Percentiles rank a stretch among this genome's conserved stretches.
Evolutionary conservation across 306 rosid genomes (phyloP).

Genomic region (Glycine tomentella): DNA sequence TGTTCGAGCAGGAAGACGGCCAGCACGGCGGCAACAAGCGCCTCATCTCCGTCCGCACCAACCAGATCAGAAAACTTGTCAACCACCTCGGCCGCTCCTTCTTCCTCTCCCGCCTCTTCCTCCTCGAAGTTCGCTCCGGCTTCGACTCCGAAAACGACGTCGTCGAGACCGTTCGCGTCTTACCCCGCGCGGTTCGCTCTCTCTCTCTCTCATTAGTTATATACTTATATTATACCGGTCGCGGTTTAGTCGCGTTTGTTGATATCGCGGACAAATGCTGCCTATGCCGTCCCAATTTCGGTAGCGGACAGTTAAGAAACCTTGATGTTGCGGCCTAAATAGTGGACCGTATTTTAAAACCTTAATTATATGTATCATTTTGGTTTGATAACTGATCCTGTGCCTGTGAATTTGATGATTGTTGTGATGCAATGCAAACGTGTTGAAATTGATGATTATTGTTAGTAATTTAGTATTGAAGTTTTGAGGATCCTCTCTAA

Average conservation of each 20-base stretch:
- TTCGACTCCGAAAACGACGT: conserved; percentile 55
- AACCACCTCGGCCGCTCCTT: conserved; percentile 73
- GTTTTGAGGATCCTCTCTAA: too few species aligned
- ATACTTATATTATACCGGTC: too few species aligned
- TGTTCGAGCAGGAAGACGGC: conserved; percentile 89
- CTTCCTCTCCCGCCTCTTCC: conserved; percentile 86
- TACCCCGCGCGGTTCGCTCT: conserved; percentile 65
- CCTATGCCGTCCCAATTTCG: too few species aligned
- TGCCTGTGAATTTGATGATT: not conserved
- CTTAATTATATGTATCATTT: not conserved
- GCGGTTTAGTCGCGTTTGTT: too few species aligned
- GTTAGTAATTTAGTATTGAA: too few species aligned
- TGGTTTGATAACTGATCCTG: not conserved
- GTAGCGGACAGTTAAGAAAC: too few species aligned
- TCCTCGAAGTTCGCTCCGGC: conserved; percentile 65
- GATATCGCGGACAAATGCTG: too few species aligned
- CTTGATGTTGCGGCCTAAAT: too few species aligned
- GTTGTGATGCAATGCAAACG: too few species aligned
- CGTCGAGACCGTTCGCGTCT: conserved; percentile 80
- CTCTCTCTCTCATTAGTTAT: too few species aligned
- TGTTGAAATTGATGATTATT: too few species aligned
- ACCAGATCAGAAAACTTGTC: conserved; percentile 86
- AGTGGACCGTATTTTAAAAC: too few species aligned
- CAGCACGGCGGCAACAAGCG: conserved; percentile 93
- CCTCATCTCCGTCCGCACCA: conserved; percentile 77